phyloP scores from a whole-genome alignment of 176 grass and related monocot species.

The Bromus sterilis region DNA sequence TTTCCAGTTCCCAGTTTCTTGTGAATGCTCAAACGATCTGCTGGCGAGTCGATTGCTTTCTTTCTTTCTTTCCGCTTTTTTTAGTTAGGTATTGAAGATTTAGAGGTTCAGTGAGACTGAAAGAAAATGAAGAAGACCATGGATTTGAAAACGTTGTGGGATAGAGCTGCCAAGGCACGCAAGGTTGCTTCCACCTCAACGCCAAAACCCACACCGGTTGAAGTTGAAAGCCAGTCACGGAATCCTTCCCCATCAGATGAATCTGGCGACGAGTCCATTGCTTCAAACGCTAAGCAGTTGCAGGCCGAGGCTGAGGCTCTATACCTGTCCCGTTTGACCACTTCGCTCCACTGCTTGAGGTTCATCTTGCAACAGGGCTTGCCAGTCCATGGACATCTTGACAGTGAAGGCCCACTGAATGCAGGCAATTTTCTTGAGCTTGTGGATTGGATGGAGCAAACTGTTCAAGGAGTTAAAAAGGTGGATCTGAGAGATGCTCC shows the following conservation, averaged over 20 bases:
- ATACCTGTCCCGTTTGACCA: background rate
- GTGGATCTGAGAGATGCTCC: background rate
- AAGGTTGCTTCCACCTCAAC: background rate
- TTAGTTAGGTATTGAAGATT: background rate
- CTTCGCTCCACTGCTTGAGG: background rate
- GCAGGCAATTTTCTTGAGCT: background rate
- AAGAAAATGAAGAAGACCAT: background rate
- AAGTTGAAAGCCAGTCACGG: background rate
- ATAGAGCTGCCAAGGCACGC: background rate
- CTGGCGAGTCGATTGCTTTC: background rate
- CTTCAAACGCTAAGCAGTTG: background rate
- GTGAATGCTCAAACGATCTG: background rate
- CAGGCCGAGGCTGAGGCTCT: background rate
- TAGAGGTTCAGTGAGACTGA: background rate
- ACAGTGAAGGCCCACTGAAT: background rate
- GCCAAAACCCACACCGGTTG: background rate
- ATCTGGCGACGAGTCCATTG: constrained; percentile 6
- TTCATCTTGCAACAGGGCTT: background rate
- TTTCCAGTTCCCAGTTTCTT: background rate
- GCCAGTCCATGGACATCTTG: background rate
- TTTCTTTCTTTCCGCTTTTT: background rate
- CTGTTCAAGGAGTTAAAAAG: background rate
- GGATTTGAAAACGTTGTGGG: background rate
- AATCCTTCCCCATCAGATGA: background rate
- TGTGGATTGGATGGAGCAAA: background rate